Percentiles rank a stretch among this genome's conserved stretches.
Conservation (phyloP, 2,329 filamentous ascomycete species). For the Fusarium sp. region DNA sequence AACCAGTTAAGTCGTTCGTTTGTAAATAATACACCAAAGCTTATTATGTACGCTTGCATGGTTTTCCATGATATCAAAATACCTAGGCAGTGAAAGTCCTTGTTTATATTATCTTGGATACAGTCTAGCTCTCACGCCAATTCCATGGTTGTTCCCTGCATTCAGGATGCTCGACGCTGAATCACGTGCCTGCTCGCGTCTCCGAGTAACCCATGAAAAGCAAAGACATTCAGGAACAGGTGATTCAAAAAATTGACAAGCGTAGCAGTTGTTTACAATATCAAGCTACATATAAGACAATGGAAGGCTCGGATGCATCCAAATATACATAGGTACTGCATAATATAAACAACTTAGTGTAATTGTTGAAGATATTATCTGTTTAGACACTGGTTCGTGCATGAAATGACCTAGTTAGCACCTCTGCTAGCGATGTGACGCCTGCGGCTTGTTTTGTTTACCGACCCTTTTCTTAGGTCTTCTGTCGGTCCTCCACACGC, state of each 20-base stretch:
- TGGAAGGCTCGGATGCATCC: slow-evolving; percentile 23
- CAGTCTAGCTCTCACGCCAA: no score
- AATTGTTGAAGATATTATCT: slow-evolving; percentile 21
- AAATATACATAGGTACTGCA: slow-evolving; percentile 25
- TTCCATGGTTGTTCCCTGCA: no score
- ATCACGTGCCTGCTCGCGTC: slow-evolving; percentile 14
- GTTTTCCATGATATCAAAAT: no score
- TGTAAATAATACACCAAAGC: no score
- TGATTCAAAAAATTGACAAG: slow-evolving; percentile 28
- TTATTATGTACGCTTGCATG: no score
- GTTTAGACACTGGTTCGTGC: slow-evolving; percentile 23
- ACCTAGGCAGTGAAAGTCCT: no score
- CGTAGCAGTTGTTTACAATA: slow-evolving; percentile 14
- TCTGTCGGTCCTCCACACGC: slow-evolving; percentile 33
- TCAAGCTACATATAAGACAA: slow-evolving; percentile 13
- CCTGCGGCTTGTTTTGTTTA: slow-evolving; percentile 47
- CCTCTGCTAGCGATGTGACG: slow-evolving; percentile 44
- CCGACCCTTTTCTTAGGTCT: slow-evolving; percentile 35
- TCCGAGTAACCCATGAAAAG: slow-evolving; percentile 37
- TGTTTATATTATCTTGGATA: no score
- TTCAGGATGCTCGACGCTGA: not conserved
- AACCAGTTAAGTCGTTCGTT: no score
- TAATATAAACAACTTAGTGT: slow-evolving; percentile 26
- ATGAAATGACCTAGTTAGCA: slow-evolving; percentile 27
- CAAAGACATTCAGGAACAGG: slow-evolving; percentile 44